These are phyloP conservation scores for Tubosaeta sp. DNA, from an alignment of 768 basidiomycete genomes.

Conservation along the genomic window DNA sequence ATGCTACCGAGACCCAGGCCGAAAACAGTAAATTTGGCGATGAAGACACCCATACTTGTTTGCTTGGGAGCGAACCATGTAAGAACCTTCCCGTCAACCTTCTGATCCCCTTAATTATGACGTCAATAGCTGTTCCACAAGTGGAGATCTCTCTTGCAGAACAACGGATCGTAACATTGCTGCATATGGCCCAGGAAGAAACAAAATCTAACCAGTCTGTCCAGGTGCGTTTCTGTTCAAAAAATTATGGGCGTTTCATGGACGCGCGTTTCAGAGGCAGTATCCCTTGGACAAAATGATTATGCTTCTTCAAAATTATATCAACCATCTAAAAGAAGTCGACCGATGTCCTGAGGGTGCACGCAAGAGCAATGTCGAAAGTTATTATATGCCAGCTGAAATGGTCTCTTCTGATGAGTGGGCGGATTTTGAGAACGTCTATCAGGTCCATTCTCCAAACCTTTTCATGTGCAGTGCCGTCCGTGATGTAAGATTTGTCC, in stretches of 20 bases:
- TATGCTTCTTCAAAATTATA: slow-evolving; percentile 56
- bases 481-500: slow-evolving; percentile 60
- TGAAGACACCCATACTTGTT: slow-evolving; percentile 79
- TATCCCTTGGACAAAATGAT: slow-evolving; percentile 47
- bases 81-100: slow-evolving; percentile 22
- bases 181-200: slow-evolving; percentile 15
- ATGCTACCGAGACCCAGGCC: slow-evolving; percentile 35
- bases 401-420: slow-evolving; percentile 65
- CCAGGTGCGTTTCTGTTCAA: slow-evolving; percentile 13
- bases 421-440: slow-evolving; percentile 85
- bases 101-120: slow-evolving; percentile 6
- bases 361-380: slow-evolving; percentile 36
- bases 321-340: slow-evolving; percentile 46
- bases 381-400: slow-evolving; percentile 65
- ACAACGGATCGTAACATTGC: slow-evolving; percentile 51
- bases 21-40: slow-evolving; percentile 77
- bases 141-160: slow-evolving; percentile 61
- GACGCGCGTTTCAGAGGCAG: slow-evolving; percentile 18
- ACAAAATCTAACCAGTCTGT: slow-evolving; percentile 1
- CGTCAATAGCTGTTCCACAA: slow-evolving; percentile 49
- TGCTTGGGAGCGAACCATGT: slow-evolving; percentile 72
- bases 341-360: slow-evolving; percentile 34
- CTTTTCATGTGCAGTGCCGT: slow-evolving; percentile 72
- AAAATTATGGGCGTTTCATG: background rate
- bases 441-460: slow-evolving; percentile 84